Evolutionary conservation across 805 yeast species (phyloP).

Genomic region (Torulaspora delbrueckii): DNA sequence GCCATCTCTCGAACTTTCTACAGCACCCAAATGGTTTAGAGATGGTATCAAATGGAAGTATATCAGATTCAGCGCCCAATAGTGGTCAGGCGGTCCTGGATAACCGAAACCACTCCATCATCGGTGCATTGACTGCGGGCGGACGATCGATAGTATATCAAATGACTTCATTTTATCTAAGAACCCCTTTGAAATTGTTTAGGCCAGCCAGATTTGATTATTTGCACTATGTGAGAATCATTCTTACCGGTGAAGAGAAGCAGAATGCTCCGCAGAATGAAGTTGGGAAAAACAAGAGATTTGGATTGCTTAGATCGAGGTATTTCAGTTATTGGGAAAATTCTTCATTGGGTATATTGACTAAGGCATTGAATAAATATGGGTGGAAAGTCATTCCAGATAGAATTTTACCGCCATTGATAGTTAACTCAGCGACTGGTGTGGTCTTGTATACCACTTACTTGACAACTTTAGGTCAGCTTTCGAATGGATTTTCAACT

Average conservation of each 20-base stretch:
- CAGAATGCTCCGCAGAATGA: not conserved
- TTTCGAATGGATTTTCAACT: slow-evolving; percentile 16
- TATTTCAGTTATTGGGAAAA: slow-evolving; percentile 51
- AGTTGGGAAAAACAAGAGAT: not conserved
- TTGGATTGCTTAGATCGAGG: slow-evolving; percentile 12
- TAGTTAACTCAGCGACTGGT: slow-evolving; percentile 89
- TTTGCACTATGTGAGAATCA: slow-evolving; percentile 58
- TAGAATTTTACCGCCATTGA: slow-evolving; percentile 71
- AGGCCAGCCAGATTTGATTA: slow-evolving; percentile 89
- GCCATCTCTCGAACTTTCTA: not conserved
- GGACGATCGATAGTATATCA: slow-evolving; percentile 79
- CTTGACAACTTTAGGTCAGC: slow-evolving; percentile 43
- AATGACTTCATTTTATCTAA: slow-evolving; percentile 65
- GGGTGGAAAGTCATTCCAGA: slow-evolving; percentile 89
- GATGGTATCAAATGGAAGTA: not conserved
- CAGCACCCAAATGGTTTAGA: not conserved
- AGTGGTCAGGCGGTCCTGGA: slow-evolving; percentile 3
- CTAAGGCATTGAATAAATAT: slow-evolving; percentile 62
- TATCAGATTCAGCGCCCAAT: not conserved
- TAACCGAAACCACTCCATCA: slow-evolving; percentile 43
- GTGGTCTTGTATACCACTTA: slow-evolving; percentile 80
- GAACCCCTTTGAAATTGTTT: slow-evolving; percentile 81
- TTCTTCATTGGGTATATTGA: slow-evolving; percentile 69
- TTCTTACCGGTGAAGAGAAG: slow-evolving; percentile 34
- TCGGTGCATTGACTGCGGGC: slow-evolving; percentile 81